These are phyloP conservation scores for Metschnikowia sp. DNA, from an alignment of 805 yeast genomes.

Conservation along the genomic window DNA sequence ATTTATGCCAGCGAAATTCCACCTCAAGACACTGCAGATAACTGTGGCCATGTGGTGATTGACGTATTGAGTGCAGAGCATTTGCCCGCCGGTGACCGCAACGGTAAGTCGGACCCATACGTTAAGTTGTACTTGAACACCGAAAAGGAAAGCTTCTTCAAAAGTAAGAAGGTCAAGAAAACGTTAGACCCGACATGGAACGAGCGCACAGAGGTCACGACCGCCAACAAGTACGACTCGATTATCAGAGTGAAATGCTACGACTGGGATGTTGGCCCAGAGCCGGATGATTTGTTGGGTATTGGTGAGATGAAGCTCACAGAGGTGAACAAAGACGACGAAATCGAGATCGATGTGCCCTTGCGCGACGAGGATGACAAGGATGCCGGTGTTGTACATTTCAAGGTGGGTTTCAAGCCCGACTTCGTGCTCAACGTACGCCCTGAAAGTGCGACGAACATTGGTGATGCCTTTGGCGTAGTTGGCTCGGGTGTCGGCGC, in stretches of 20 bases:
- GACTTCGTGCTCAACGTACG: conserved; percentile 55
- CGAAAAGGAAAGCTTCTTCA: conserved; percentile 53
- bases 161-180: conserved; percentile 79
- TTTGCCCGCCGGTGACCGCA: conserved; percentile 81
- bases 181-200: conserved; percentile 90
- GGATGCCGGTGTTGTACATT: conserved; percentile 62
- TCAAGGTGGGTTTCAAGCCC: conserved; percentile 66
- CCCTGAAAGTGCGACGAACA: conserved; percentile 27
- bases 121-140: conserved; percentile 67
- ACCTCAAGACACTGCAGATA: conserved; percentile 67
- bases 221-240: conserved; percentile 62
- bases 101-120: conserved; percentile 94
- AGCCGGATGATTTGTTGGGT: conserved; percentile 80
- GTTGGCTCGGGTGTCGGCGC: conserved; percentile 27
- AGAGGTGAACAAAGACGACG: conserved; percentile 46
- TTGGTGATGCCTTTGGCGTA: conserved; percentile 45
- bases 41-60: conserved; percentile 67
- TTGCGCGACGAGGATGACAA: conserved; percentile 42
- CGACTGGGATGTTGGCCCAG: conserved; percentile 96
- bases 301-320: conserved; percentile 53
- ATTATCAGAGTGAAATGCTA: conserved; percentile 52
- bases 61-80: conserved; percentile 61
- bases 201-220: conserved; percentile 56
- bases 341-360: conserved; percentile 43
- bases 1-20: conserved; percentile 55